phyloP scores from a whole-genome alignment of 2,329 filamentous ascomycete species.

The Ophiobolus disseminans region DNA sequence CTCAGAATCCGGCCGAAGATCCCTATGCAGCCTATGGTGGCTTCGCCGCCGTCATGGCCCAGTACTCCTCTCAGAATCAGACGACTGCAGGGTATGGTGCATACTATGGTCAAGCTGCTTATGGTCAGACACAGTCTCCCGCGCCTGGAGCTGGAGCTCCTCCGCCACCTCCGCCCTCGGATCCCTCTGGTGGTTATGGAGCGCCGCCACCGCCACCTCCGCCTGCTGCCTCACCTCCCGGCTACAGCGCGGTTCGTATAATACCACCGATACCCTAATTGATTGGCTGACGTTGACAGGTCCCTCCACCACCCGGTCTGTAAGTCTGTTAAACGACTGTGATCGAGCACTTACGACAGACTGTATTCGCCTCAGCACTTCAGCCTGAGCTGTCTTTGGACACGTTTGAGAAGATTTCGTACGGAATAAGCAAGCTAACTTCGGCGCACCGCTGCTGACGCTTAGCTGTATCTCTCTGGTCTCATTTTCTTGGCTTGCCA shows the following conservation, averaged over 20 bases:
- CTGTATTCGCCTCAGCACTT: too few relatives aligned
- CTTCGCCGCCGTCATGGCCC: slow-evolving; percentile 52
- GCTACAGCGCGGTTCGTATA: slow-evolving; percentile 45
- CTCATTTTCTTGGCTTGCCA: background rate
- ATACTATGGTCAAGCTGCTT: slow-evolving; percentile 36
- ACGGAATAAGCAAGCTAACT: too few relatives aligned
- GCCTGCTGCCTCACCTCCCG: slow-evolving; percentile 41
- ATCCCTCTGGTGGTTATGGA: slow-evolving; percentile 37
- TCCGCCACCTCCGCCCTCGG: slow-evolving; percentile 41
- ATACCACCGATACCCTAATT: background rate
- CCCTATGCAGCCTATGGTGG: slow-evolving; percentile 93
- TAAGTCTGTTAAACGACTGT: slow-evolving; percentile 31
- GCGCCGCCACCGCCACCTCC: slow-evolving; percentile 45
- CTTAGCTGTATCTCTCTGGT: background rate
- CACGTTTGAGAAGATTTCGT: too few relatives aligned
- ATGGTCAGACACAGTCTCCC: slow-evolving; percentile 36
- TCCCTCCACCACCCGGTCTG: slow-evolving; percentile 45
- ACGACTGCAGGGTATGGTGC: slow-evolving; percentile 34
- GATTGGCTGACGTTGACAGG: slow-evolving; percentile 13
- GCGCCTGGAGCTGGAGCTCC: slow-evolving; percentile 36
- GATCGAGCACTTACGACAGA: slow-evolving; percentile 21
- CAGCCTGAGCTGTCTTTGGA: too few relatives aligned
- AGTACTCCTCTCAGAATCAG: too few relatives aligned
- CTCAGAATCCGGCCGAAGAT: slow-evolving; percentile 76
- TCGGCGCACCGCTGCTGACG: too few relatives aligned